These are phyloP conservation scores for Dryas integrifolia DNA, from an alignment of 331 rosid genomes.

Conservation along the genomic window DNA sequence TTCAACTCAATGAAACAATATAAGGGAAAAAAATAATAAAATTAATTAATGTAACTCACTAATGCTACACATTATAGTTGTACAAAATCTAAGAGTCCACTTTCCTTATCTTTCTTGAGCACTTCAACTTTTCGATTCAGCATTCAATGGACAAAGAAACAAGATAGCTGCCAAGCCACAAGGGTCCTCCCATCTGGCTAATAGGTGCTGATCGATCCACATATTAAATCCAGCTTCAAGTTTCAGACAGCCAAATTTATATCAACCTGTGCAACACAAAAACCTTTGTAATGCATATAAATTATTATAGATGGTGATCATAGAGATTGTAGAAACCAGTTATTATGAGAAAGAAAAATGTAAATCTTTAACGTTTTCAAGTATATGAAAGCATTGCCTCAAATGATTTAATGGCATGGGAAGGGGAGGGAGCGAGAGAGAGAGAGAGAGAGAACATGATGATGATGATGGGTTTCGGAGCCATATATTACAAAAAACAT, in stretches of 20 bases:
- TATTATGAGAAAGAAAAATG: neutral
- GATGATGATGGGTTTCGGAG: too few relatives aligned
- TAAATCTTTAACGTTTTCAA: too few relatives aligned
- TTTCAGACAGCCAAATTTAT: neutral
- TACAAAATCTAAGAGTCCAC: neutral
- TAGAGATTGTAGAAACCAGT: neutral
- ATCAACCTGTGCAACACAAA: neutral
- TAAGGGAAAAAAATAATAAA: neutral
- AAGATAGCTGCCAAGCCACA: neutral
- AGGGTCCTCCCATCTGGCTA: neutral
- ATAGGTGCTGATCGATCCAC: neutral
- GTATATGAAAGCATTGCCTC: too few relatives aligned
- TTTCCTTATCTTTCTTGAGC: neutral
- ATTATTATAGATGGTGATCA: neutral
- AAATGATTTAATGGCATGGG: neutral
- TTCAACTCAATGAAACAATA: neutral
- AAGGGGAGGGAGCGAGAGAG: too few relatives aligned
- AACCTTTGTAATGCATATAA: neutral
- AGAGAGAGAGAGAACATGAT: too few relatives aligned
- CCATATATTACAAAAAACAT: too few relatives aligned
- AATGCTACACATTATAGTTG: neutral
- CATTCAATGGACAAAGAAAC: neutral
- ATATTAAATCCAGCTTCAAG: neutral
- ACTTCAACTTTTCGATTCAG: neutral
- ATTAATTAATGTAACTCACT: neutral